Base-by-base conservation (phyloP, 306 rosid genomes). In the Rubus parviflorus region DNA sequence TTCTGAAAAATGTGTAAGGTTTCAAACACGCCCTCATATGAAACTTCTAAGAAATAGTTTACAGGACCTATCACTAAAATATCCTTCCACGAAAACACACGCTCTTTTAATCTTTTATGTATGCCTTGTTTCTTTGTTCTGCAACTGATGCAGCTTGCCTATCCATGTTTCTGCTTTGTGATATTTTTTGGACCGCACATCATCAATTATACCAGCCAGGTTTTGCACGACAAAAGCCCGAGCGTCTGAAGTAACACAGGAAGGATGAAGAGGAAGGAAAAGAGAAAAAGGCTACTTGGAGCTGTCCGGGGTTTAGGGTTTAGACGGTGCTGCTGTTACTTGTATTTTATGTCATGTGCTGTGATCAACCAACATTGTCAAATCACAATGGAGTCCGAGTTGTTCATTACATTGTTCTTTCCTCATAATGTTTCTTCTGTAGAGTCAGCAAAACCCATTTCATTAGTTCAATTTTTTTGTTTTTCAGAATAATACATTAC, bases 211-310 rank as follows among this genome's bases (percentile, higher is more conserved):
- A 78, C 72, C 56, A 95, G 99, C 99, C 97, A 7, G 97, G 97
- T 72, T 95, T 92, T 79, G 89, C 98, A 83, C 90, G 98, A 74
- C 95, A 88, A 80, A 86, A 89, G 78, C 84, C 88, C 63, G 83
- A 88, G 81, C 73, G 72, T 73, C 79, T 82, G 71, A 86, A 85
- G 84, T 83, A 79, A 72, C 83, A 70, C 35, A 22, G 49, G 75
- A 48, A 76, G 73, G 63, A 45, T 42, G 72, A 70, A 74, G 70
- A 61, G 37, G 81, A 81, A 71, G 53, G 71, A 46, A 41, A 45
- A 14, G 30, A 62, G 43, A 47, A 72, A 49, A 48, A 49, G 51
- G 57, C 30, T 5, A 61, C 48, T 66, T 17, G 67, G 41, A 54
- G 63, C 13, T 46, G 56, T 41, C 48, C 20, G 65, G 30, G 30